Base-by-base conservation (phyloP, 1,284 basidiomycete genomes). In the Prillingera fragicola region DNA sequence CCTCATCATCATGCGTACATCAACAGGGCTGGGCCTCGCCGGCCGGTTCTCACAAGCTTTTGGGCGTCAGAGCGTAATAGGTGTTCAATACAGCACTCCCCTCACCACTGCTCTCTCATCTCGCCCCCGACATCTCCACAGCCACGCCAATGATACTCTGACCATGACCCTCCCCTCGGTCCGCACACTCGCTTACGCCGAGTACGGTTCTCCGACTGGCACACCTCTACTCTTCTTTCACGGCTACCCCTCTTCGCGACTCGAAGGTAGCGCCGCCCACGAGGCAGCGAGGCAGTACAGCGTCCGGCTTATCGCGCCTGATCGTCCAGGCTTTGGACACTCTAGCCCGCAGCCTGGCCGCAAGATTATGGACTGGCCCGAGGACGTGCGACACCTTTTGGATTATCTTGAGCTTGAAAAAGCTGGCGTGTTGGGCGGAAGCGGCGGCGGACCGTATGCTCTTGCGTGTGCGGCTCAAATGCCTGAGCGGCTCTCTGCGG, bases 281-380 rank as follows among this genome's bases (percentile, higher is more conserved):
- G 5, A 22, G 4, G 21, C 33, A 3, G 39, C 41, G 13, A 3
- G 5, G 1, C n/a, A 25, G 17, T 22, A 35, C 23, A 19, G 22
- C 2, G 5, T 50, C 6, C 38, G 41, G 13, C 8, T 54, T 13
- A 29, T 54, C 15, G 31, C 37, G 1, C 43, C 48, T 27, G 52
- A 54, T 37, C 44, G 52, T 2, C 52, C 52, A 0, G 52, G 52
- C 1, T 50, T 47, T 18, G 52, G 52, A 1, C 18, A 33, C 7
- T 48, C 48, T 8, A 28, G 39, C 3, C 19, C 25, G 5, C n/a
- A 41, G 5, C 24, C 39, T 6, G 36, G 23, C 5, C 31, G 36
- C 22, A 15, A 17, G 4, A 38, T 54, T 27, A 9, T 9, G 2
- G 33, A 33, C 17, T 46, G 39, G 29, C 31, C 44, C 0, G 15